Percentiles rank a stretch among this genome's conserved stretches.
Evolutionary conservation across 2,329 filamentous ascomycete genomes (phyloP).

Genomic region (Fusarium sp.): DNA sequence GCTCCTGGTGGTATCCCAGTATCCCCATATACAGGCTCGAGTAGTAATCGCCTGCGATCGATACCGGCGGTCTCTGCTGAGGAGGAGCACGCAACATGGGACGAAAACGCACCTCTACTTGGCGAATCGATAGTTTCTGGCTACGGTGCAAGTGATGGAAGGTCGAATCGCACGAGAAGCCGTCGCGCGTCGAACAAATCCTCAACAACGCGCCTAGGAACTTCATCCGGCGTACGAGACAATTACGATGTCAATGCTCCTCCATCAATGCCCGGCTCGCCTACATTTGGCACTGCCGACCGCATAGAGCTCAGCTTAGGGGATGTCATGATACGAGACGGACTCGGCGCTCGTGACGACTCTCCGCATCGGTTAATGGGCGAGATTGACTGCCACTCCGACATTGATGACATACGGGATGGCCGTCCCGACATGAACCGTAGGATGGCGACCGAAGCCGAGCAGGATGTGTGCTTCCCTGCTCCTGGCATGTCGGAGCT

Average conservation of each 20-base stretch:
- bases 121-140: slow-evolving; percentile 51
- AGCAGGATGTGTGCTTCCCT: slow-evolving; percentile 94
- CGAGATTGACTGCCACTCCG: slow-evolving; percentile 50
- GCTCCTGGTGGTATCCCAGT: slow-evolving; percentile 49
- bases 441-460: slow-evolving; percentile 71
- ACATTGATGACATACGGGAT: slow-evolving; percentile 42
- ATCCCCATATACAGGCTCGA: slow-evolving; percentile 45
- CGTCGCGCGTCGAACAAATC: slow-evolving; percentile 63
- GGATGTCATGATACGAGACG: slow-evolving; percentile 77
- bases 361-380: slow-evolving; percentile 46
- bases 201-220: slow-evolving; percentile 57
- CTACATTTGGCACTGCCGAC: slow-evolving; percentile 61
- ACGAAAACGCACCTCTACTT: slow-evolving; percentile 68
- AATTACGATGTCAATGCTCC: slow-evolving; percentile 75
- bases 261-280: slow-evolving; percentile 73
- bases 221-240: slow-evolving; percentile 53
- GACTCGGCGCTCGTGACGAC: slow-evolving; percentile 58
- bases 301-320: slow-evolving; percentile 68
- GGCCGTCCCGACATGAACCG: slow-evolving; percentile 46
- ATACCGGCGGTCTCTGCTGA: slow-evolving; percentile 53
- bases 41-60: slow-evolving; percentile 51
- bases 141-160: slow-evolving; percentile 59
- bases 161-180: slow-evolving; percentile 51
- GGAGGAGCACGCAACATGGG: slow-evolving; percentile 58
- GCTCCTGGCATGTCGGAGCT: slow-evolving; percentile 78